Conservation (phyloP, 352 stramenopile species). For the Phytophthora nicotianae region DNA sequence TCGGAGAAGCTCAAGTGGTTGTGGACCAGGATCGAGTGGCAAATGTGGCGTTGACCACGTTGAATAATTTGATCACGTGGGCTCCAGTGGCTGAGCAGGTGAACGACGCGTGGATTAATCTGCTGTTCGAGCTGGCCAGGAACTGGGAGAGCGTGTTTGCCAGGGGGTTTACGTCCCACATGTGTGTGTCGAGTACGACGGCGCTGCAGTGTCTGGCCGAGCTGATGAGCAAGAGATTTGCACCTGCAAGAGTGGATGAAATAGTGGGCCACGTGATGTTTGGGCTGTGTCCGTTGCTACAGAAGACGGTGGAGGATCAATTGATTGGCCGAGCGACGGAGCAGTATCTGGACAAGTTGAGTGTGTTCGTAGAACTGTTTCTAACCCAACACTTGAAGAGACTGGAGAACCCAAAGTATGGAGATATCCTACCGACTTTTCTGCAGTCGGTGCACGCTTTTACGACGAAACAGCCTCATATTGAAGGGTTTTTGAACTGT, state of each 20-base stretch:
- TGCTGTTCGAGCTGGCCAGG: conserved; percentile 64
- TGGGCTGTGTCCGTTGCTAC: conserved; percentile 59
- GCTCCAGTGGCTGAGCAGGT: conserved; percentile 59
- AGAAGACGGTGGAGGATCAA: conserved; percentile 65
- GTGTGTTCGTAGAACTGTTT: conserved; percentile 75
- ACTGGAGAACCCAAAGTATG: conserved; percentile 63
- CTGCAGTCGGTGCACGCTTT: conserved; percentile 64
- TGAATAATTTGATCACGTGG: conserved; percentile 61
- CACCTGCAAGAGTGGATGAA: conserved; percentile 39
- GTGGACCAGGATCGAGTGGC: conserved; percentile 53
- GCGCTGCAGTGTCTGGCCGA: conserved; percentile 68
- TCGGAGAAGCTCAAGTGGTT: conserved; percentile 13
- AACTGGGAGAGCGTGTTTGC: conserved; percentile 45
- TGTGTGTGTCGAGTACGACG: conserved; percentile 51
- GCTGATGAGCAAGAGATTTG: conserved; percentile 72
- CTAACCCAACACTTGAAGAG: conserved; percentile 76
- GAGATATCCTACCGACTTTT: conserved; percentile 55
- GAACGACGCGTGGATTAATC: conserved; percentile 57
- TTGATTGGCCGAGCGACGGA: conserved; percentile 52
- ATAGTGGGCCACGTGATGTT: conserved; percentile 65
- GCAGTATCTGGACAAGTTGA: conserved; percentile 78
- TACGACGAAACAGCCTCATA: conserved; percentile 74
- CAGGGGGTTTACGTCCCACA: conserved; percentile 29
- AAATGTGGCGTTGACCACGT: conserved; percentile 54
- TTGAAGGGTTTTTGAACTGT: conserved; percentile 80